These are phyloP conservation scores for Arabidopsis arenosa DNA, from an alignment of 345 rosid genomes.

Conservation along the genomic window DNA sequence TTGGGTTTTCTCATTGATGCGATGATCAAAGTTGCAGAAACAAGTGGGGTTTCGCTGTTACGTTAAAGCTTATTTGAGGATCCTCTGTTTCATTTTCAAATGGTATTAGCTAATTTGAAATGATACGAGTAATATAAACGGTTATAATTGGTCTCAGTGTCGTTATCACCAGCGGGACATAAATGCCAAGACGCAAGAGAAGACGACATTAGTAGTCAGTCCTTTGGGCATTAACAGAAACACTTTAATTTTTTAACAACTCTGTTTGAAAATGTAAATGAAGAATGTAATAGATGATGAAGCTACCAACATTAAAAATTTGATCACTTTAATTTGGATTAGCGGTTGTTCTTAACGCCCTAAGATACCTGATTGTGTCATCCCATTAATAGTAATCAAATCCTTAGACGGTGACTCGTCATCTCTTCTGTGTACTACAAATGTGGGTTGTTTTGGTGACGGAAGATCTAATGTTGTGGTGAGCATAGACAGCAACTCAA, in stretches of 20 bases:
- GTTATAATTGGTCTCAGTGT: too few species aligned
- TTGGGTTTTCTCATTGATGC: not conserved
- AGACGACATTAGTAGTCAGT: too few species aligned
- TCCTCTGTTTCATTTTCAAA: too few species aligned
- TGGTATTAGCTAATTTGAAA: too few species aligned
- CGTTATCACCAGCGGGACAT: too few species aligned
- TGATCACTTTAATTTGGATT: not conserved
- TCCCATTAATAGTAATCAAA: not conserved
- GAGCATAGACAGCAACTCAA: constrained; percentile 27
- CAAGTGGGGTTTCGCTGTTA: too few species aligned
- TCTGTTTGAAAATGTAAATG: not conserved
- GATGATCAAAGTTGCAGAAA: too few species aligned
- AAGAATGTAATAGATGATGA: not conserved
- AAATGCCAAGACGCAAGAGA: too few species aligned
- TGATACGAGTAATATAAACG: too few species aligned
- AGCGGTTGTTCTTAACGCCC: constrained; percentile 14
- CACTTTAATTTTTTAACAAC: too few species aligned
- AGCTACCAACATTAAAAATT: too few species aligned
- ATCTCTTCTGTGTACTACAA: not conserved
- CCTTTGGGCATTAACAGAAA: too few species aligned
- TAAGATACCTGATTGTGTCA: constrained; percentile 21
- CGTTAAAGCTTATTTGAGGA: not conserved
- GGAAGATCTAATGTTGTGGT: constrained; percentile 27
- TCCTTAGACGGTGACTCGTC: not conserved
- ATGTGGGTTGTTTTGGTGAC: constrained; percentile 16